Evolutionary conservation across 495 filamentous ascomycete species (phyloP).

Genomic region (Podospora comata): DNA sequence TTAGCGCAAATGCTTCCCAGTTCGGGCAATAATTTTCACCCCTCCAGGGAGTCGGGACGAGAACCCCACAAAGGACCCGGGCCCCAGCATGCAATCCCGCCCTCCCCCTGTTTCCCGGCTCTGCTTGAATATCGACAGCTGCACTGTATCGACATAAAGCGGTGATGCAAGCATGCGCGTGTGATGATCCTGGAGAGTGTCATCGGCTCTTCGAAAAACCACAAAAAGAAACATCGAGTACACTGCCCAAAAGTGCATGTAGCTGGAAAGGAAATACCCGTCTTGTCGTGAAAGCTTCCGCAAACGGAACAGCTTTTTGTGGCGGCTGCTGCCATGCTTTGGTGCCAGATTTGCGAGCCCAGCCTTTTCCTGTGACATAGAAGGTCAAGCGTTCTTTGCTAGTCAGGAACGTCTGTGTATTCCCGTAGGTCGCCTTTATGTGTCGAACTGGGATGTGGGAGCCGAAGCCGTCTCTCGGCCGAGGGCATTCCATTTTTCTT

Average conservation of each 20-base stretch:
- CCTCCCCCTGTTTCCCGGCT: background rate
- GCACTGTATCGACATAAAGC: background rate
- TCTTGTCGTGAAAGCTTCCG: background rate
- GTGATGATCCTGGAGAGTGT: conserved; percentile 2
- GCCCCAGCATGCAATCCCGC: too few species aligned
- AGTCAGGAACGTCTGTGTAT: conserved; percentile 3
- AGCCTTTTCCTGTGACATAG: background rate
- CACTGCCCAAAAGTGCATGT: too few species aligned
- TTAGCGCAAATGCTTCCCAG: background rate
- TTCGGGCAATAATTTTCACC: background rate
- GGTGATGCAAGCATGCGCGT: conserved; percentile 6
- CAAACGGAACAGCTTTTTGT: conserved; percentile 7
- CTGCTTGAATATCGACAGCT: conserved; percentile 1
- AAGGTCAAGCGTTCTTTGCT: background rate
- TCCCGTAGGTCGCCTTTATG: too few species aligned
- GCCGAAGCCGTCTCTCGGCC: conserved; percentile 6
- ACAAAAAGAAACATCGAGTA: background rate
- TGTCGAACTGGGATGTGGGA: background rate
- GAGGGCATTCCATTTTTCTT: background rate
- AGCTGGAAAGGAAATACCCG: background rate
- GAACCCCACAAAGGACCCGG: background rate
- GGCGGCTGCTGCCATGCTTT: background rate
- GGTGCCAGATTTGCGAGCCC: conserved; percentile 9
- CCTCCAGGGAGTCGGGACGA: background rate
- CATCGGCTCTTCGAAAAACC: background rate